Evolutionary conservation across 2,329 filamentous ascomycete genomes (phyloP), one percentile per base, ranked within the genome.

Genomic region (Botrytis medusae): DNA sequence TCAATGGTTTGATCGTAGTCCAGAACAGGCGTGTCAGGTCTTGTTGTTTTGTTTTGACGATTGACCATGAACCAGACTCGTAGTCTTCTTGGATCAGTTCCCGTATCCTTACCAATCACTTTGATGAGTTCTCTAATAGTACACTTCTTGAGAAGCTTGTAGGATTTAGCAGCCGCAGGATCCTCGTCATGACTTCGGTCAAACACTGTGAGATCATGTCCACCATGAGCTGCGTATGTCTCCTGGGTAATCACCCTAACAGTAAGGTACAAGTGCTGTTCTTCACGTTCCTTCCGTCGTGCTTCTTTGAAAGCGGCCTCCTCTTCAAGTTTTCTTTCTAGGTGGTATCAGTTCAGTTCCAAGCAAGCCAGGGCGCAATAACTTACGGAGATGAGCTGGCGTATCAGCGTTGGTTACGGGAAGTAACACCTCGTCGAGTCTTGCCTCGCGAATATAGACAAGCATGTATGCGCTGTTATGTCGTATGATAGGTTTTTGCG

Each of bases 31-130:
- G 93, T 91, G 80, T 99, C 96, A 0, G 97, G 96, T 29, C 96
- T 90, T 54, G 94, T 92, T 0, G 96, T 99, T 83, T 97, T 98
- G 81, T 99, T 99, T 82, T 99, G 96, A 18, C 96, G 92, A 81
- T 98, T 98, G 1, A 99, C 96, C 95, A 99, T 98, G 72, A 94
- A 90, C 97, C 96, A 99, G 29, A 97, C 88, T 34, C 96, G 90
- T 37, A 98, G 84, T 75, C 89, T 88, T 73, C 90, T 89, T 0
- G 91, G 86, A 62, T 95, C 90, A 68, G 92, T 83, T 0, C 85
- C 87, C 68, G 92, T 86, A 73, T 97, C 92, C 57, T 89, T 83
- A 0, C 92, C 94, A 74, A 98, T 87, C 34, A 87, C 87, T 40
- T 86, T 85, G 8, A 91, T 88, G 75, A 98, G 91, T 12, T 98